Conservation (phyloP, 2,329 filamentous ascomycete species). For the Kalmusia sp. region DNA sequence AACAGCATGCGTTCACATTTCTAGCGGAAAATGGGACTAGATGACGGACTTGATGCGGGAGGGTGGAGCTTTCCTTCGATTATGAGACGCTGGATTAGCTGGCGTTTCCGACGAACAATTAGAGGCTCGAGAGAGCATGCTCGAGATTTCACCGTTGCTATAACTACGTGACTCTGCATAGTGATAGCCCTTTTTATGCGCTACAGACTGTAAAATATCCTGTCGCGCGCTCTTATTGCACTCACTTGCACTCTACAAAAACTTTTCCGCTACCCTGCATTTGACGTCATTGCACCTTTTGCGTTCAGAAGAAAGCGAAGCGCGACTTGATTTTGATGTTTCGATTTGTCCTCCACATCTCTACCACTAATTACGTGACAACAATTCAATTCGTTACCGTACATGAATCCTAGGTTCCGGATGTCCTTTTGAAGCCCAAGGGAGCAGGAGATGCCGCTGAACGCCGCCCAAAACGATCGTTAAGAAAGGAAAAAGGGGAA, state of each 20-base stretch:
- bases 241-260: not conserved
- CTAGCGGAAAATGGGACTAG: slow-evolving; percentile 33
- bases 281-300: slow-evolving; percentile 11
- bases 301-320: too few species aligned
- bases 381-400: too few species aligned
- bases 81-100: slow-evolving; percentile 41
- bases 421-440: too few species aligned
- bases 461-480: too few species aligned
- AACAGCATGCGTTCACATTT: slow-evolving; percentile 33
- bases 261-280: slow-evolving; percentile 1
- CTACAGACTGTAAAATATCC: not conserved
- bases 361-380: too few species aligned
- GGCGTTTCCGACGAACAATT: slow-evolving; percentile 37
- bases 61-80: slow-evolving; percentile 24
- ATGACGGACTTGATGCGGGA: slow-evolving; percentile 22
- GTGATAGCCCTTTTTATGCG: too few species aligned
- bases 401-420: too few species aligned
- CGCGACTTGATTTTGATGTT: too few species aligned
- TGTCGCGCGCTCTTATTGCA: not conserved
- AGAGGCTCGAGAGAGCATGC: slow-evolving; percentile 22
- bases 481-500: too few species aligned
- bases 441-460: too few species aligned
- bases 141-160: not conserved
- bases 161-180: not conserved
- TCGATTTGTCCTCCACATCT: too few species aligned